Evolutionary conservation across 2,329 filamentous ascomycete species (phyloP).

Genomic region (Botrytis porri): DNA sequence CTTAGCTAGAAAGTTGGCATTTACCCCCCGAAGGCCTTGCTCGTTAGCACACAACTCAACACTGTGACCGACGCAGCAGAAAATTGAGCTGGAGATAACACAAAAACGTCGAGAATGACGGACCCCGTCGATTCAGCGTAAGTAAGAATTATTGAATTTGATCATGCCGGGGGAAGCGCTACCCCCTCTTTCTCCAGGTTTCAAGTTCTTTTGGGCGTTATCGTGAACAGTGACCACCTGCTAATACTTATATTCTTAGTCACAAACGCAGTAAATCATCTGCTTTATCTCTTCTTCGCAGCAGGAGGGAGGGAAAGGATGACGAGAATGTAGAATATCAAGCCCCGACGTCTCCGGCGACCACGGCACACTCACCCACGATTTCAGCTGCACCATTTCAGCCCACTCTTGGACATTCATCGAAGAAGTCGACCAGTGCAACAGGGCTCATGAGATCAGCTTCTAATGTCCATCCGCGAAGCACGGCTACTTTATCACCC

Average conservation of each 20-base stretch:
- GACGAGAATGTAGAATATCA: constrained; percentile 37
- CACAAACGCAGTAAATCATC: constrained; percentile 53
- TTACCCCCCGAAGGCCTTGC: neutral
- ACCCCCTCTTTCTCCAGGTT: neutral
- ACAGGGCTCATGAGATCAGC: constrained; percentile 34
- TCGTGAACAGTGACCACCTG: neutral
- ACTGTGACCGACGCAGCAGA: neutral
- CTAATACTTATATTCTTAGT: constrained; percentile 23
- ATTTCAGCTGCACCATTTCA: constrained; percentile 26
- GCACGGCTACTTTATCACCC: constrained; percentile 25
- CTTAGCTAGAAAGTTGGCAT: constrained; percentile 7
- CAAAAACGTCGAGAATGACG: neutral
- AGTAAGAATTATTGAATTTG: neutral
- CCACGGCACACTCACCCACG: constrained; percentile 29
- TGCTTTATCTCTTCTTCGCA: constrained; percentile 52
- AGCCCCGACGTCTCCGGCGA: constrained; percentile 31
- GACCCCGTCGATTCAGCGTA: constrained; percentile 5
- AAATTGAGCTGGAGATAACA: neutral
- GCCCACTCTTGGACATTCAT: constrained; percentile 29
- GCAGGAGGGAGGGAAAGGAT: constrained; percentile 41
- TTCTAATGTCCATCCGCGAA: constrained; percentile 3
- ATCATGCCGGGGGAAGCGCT: neutral
- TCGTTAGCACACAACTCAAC: neutral
- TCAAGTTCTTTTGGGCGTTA: neutral
- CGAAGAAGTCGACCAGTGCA: constrained; percentile 34